Conservation (phyloP, 1,139 yeast species). For the Yamadazyma conglobata region DNA sequence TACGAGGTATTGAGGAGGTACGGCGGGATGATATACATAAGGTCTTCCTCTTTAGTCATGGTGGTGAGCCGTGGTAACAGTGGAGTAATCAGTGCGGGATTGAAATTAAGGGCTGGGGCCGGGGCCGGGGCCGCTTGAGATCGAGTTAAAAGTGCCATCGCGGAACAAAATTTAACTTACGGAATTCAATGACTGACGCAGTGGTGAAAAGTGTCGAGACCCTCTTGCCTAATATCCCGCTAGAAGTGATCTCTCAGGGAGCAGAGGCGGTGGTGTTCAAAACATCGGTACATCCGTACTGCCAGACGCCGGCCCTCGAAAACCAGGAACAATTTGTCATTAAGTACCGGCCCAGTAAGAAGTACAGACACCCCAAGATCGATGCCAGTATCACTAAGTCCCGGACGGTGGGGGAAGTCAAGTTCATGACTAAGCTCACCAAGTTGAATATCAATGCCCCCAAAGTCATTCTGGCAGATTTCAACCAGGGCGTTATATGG, state of each 20-base stretch:
- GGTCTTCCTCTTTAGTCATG: conserved; percentile 3
- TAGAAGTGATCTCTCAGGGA: conserved; percentile 76
- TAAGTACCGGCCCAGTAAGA: conserved; percentile 85
- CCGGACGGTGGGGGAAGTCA: conserved; percentile 81
- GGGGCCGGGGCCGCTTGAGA: too few species aligned
- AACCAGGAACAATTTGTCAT: conserved; percentile 49
- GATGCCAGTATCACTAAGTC: conserved; percentile 75
- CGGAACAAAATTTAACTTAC: too few species aligned
- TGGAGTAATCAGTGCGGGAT: too few species aligned
- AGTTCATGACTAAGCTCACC: conserved; percentile 62
- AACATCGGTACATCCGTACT: conserved; percentile 66
- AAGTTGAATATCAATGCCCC: conserved; percentile 66
- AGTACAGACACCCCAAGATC: conserved; percentile 81
- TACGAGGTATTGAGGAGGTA: conserved; percentile 38
- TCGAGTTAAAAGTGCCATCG: too few species aligned
- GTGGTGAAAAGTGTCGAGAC: conserved; percentile 38
- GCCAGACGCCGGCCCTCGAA: conserved; percentile 3
- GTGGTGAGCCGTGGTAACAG: too few species aligned
- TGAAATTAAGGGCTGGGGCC: too few species aligned
- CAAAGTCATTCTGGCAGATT: conserved; percentile 65
- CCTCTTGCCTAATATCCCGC: conserved; percentile 45
- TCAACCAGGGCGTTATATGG: conserved; percentile 80
- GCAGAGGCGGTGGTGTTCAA: conserved; percentile 87
- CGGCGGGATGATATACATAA: conserved; percentile 40
- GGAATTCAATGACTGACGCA: conserved; percentile 37